phyloP scores from a whole-genome alignment of 345 rosid species.

The Citrus sp. region DNA sequence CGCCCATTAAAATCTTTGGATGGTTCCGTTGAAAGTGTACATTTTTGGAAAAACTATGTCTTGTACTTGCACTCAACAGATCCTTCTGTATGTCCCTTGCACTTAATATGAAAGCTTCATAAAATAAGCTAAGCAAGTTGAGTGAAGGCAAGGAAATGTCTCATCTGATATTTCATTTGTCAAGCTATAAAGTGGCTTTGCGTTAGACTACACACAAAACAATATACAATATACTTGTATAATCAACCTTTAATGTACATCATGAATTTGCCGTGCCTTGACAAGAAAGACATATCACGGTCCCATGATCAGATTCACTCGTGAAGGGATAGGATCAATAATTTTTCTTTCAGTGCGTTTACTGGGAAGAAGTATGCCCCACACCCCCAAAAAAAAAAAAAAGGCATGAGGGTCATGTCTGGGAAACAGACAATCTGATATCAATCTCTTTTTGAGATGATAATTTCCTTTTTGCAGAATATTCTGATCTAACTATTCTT shows the following conservation, averaged over 20 bases:
- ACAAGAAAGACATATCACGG: neutral
- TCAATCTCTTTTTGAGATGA: neutral
- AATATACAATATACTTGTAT: neutral
- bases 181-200: neutral
- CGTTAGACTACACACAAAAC: neutral
- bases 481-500: neutral
- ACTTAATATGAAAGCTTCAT: neutral
- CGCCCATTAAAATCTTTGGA: neutral
- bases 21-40: neutral
- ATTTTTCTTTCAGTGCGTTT: neutral
- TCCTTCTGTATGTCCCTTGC: neutral
- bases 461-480: neutral
- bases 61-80: neutral
- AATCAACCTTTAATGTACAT: neutral
- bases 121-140: neutral
- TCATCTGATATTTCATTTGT: neutral
- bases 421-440: neutral
- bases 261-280: neutral
- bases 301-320: neutral
- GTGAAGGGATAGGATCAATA: neutral
- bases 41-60: neutral
- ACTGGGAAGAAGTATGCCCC: neutral
- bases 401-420: neutral
- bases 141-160: neutral
- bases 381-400: no score